Base-by-base conservation (phyloP, 208 protist species). In the Balamuthia mandrillaris region DNA sequence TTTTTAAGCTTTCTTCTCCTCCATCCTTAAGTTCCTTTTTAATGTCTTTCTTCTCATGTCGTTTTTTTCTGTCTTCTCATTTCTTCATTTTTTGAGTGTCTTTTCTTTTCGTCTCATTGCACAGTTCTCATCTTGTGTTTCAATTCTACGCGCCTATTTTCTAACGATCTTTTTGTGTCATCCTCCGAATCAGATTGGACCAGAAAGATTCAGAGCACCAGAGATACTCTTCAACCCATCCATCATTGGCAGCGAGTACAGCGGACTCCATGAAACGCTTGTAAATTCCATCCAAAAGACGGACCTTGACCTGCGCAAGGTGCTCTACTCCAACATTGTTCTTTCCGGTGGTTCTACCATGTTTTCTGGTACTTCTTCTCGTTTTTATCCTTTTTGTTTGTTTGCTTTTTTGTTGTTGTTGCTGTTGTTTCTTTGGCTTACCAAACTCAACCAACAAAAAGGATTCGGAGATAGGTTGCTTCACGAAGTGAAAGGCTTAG, bases 261-360 rank as follows among this genome's bases (percentile, higher is more conserved):
- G 77, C 39, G 95, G 93, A 86, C 93, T 95, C 68, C 79, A 86
- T 86, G 88, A 94, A 21, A 27, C 88, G 16, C 44, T 92, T 14
- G 61, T 88, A 56, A 82, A 91, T 51, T 89, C 89, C 0, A 94
- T 96, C 27, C 90, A 89, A 29, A 79, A 79, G 24, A 95, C 92
- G 70, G 91, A 2, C 14, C 14, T 5, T 33, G 21, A 5, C 37
- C 91, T 98, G 49, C 93, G 96, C 44, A 95, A 93, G 37, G 95
- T 97, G 35, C 90, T 98, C 31, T 98, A 97, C 91, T 87, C 85
- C 45, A 96, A 98, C 88, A 96, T 98, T 79, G 94, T 98, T 24
- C 94, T 98, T 37, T 97, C 96, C 24, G 97, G 97, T 61, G 96
- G 97, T 54, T 95, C 95, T 27, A 98, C 97, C 18, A 97, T 98